phyloP scores from a whole-genome alignment of 2,329 filamentous ascomycete genomes.

The Diaporthe aspalathi region DNA sequence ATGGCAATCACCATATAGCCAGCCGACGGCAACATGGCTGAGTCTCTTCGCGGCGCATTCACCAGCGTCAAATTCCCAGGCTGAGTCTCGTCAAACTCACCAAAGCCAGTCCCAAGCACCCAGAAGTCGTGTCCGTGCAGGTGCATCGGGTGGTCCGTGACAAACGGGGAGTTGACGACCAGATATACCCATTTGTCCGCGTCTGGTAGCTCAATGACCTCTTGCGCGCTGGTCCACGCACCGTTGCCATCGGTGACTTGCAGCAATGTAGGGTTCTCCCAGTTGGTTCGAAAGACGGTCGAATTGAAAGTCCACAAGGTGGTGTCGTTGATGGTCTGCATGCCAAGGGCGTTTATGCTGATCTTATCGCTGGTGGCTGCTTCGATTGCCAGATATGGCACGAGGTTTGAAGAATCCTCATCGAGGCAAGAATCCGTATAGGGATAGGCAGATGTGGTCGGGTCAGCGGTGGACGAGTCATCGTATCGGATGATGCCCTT shows the following conservation, averaged over 20 bases:
- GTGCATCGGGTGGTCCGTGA: no score
- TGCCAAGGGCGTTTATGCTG: conserved; percentile 46
- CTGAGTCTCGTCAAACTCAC: conserved; percentile 44
- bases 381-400: conserved; percentile 49
- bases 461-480: conserved; percentile 39
- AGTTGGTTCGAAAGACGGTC: conserved; percentile 59
- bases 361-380: conserved; percentile 47
- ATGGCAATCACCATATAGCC: conserved; percentile 63
- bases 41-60: conserved; percentile 62
- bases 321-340: conserved; percentile 44
- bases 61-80: conserved; percentile 47
- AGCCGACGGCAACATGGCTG: conserved; percentile 54
- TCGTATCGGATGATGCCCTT: conserved; percentile 61
- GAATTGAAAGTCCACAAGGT: conserved; percentile 62
- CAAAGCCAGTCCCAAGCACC: conserved; percentile 49
- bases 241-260: conserved; percentile 45
- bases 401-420: conserved; percentile 48
- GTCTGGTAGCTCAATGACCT: conserved; percentile 45
- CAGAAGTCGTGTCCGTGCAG: no score
- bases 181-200: conserved; percentile 50
- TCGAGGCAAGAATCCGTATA: conserved; percentile 49
- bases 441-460: conserved; percentile 34
- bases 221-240: conserved; percentile 45
- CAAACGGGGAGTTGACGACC: conserved; percentile 47
- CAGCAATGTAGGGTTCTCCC: conserved; percentile 57